phyloP scores from a whole-genome alignment of 805 yeast genomes.

The Candida railenensis region DNA sequence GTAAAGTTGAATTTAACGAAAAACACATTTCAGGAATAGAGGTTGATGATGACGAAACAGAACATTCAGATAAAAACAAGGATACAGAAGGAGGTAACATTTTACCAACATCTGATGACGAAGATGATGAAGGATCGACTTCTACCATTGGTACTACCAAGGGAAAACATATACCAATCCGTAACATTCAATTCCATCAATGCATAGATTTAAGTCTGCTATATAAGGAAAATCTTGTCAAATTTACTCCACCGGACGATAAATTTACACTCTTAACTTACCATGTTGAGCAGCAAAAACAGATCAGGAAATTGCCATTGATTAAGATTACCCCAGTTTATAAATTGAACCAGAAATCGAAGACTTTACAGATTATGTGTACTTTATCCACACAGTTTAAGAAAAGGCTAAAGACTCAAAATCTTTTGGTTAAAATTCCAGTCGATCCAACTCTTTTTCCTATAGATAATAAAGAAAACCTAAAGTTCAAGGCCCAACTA shows the following conservation, averaged over 20 bases:
- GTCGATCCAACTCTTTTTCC: constrained; percentile 33
- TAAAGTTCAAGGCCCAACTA: constrained; percentile 67
- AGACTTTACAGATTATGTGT: constrained; percentile 34
- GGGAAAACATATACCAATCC: constrained; percentile 25
- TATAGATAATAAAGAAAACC: constrained; percentile 24
- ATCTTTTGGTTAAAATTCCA: constrained; percentile 31
- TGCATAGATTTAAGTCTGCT: constrained; percentile 76
- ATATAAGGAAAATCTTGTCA: constrained; percentile 65
- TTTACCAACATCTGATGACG: constrained; percentile 5
- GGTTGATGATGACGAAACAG: constrained; percentile 15
- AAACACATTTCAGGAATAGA: constrained; percentile 33
- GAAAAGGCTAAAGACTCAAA: constrained; percentile 32
- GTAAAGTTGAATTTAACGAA: constrained; percentile 42
- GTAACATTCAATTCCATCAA: constrained; percentile 47
- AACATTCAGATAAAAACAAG: constrained; percentile 6
- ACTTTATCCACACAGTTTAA: constrained; percentile 33
- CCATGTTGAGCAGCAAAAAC: constrained; percentile 42
- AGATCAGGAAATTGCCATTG: constrained; percentile 38
- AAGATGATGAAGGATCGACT: constrained; percentile 9
- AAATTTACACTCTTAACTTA: constrained; percentile 37
- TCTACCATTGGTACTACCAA: background rate
- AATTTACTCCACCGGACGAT: constrained; percentile 84
- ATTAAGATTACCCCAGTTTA: constrained; percentile 42
- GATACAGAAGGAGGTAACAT: constrained; percentile 2
- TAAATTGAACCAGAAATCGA: constrained; percentile 18